Evolutionary conservation across 768 basidiomycete genomes (phyloP).

Genomic region (Mycena latifolia): DNA sequence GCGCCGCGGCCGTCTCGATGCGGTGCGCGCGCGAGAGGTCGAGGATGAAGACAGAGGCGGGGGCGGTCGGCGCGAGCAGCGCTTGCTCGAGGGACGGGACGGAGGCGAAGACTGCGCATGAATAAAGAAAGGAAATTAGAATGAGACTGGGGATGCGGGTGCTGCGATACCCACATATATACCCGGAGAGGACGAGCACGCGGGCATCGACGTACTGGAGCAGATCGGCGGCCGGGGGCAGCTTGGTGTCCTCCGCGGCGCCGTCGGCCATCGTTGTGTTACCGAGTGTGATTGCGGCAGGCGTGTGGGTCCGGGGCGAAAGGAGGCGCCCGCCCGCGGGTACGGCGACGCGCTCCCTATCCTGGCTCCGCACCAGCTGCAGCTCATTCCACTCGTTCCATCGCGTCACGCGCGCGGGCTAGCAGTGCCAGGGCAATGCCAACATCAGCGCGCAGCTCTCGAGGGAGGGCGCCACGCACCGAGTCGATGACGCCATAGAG

Average conservation of each 20-base stretch:
- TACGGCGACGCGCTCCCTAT: conserved; percentile 15
- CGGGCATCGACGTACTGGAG: conserved; percentile 26
- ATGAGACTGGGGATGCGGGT: not conserved
- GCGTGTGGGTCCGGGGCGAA: conserved; percentile 22
- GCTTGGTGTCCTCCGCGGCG: not conserved
- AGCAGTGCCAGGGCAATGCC: not conserved
- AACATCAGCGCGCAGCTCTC: not conserved
- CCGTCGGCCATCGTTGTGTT: not conserved
- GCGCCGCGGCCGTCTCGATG: conserved; percentile 29
- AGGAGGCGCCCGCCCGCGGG: conserved; percentile 6
- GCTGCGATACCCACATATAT: no score
- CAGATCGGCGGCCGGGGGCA: conserved; percentile 1
- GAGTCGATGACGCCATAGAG: conserved; percentile 41
- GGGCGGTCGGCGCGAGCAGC: not conserved
- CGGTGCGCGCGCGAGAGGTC: conserved; percentile 24
- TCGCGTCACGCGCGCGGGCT: conserved; percentile 35
- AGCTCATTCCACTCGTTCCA: conserved; percentile 40
- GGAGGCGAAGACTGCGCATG: conserved; percentile 21
- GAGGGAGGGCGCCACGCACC: conserved; percentile 28
- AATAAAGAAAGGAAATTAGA: not conserved
- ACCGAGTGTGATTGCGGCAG: conserved; percentile 6
- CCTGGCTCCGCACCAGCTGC: conserved; percentile 14
- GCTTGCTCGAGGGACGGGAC: conserved; percentile 21
- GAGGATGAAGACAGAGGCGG: conserved; percentile 19
- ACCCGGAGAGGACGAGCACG: conserved; percentile 22